Conservation (phyloP, 495 filamentous ascomycete species). For the Talaromyces adpressus region DNA sequence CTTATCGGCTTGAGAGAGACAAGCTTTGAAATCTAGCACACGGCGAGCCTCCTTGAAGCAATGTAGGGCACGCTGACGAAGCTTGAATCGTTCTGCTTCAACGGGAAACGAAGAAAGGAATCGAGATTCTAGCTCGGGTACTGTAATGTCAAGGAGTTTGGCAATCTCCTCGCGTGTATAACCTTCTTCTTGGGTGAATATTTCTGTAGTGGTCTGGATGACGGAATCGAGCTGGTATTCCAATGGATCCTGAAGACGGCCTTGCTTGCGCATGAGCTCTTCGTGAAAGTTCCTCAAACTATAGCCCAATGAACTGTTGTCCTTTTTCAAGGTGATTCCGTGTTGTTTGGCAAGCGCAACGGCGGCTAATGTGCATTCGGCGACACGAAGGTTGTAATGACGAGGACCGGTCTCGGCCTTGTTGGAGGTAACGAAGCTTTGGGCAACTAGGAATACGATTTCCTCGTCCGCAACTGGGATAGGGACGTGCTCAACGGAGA, state of each 20-base stretch:
- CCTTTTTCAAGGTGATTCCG: conserved; percentile 60
- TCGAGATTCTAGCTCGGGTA: conserved; percentile 60
- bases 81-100: conserved; percentile 78
- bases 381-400: conserved; percentile 94
- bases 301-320: conserved; percentile 76
- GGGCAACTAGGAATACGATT: conserved; percentile 86
- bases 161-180: conserved; percentile 88
- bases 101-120: conserved; percentile 85
- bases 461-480: conserved; percentile 80
- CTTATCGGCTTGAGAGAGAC: conserved; percentile 49
- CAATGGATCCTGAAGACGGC: conserved; percentile 45
- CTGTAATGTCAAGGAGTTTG: conserved; percentile 58
- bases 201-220: conserved; percentile 53
- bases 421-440: conserved; percentile 87
- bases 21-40: conserved; percentile 71
- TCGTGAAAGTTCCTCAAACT: conserved; percentile 83
- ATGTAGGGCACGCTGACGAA: conserved; percentile 79
- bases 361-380: conserved; percentile 88
- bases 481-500: conserved; percentile 67
- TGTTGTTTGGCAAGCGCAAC: conserved; percentile 59
- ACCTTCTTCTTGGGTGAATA: conserved; percentile 65
- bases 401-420: conserved; percentile 90
- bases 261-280: conserved; percentile 61
- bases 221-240: conserved; percentile 64
- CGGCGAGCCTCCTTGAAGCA: conserved; percentile 86